Evolutionary conservation across 176 grass and related monocot species (phyloP).

Genomic region (Oryza punctata): DNA sequence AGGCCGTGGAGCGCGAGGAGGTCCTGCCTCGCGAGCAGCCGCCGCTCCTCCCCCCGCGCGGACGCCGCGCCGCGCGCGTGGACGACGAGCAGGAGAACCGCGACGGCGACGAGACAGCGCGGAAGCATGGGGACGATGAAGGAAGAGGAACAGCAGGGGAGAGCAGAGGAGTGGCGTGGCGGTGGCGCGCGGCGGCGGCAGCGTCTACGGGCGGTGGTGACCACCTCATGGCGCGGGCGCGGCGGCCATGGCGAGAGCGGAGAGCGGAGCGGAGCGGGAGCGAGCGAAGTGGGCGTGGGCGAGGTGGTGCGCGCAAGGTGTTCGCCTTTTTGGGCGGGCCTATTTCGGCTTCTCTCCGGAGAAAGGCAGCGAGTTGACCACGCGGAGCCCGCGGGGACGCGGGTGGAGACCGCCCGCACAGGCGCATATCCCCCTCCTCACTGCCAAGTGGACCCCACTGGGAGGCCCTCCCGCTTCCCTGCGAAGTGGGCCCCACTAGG

Average conservation of each 20-base stretch:
- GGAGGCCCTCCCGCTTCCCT: neutral
- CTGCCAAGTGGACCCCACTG: neutral
- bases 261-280: neutral
- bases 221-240: constrained; percentile 43
- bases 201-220: neutral
- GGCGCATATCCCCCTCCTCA: neutral
- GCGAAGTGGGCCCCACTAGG: neutral
- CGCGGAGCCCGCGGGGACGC: constrained; percentile 13
- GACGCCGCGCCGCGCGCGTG: neutral
- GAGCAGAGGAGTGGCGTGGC: constrained; percentile 16
- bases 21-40: constrained; percentile 41
- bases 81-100: neutral
- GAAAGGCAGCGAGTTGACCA: constrained; percentile 44
- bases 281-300: neutral
- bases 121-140: constrained; percentile 46
- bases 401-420: neutral
- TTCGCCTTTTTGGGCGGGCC: constrained; percentile 34
- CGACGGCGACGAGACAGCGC: constrained; percentile 19
- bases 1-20: constrained; percentile 48
- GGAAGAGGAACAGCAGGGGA: neutral
- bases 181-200: constrained; percentile 27
- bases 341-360: constrained; percentile 34
- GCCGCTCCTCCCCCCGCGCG: constrained; percentile 4
- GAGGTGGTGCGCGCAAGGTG: constrained; percentile 28
- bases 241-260: constrained; percentile 26